These are phyloP conservation scores for Paralagenidium karlingii DNA, from an alignment of 352 stramenopile species.

Conservation along the genomic window DNA sequence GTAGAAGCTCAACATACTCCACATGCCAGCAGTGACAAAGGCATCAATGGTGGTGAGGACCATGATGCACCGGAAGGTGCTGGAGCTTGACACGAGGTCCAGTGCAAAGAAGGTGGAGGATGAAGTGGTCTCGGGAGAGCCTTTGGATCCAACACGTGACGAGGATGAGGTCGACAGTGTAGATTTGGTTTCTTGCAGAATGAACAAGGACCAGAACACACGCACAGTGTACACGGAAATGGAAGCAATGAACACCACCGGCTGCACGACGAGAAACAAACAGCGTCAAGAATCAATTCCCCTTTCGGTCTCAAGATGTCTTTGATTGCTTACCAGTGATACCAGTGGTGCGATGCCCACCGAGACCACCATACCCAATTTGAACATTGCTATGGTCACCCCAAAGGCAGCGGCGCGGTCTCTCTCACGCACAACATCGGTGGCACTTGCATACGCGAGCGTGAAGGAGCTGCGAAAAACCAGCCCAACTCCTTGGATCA, in stretches of 20 bases:
- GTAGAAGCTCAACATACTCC: slow-evolving; percentile 58
- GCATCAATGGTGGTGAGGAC: slow-evolving; percentile 48
- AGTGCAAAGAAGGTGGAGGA: slow-evolving; percentile 50
- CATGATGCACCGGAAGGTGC: slow-evolving; percentile 44
- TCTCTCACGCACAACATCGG: slow-evolving; percentile 36
- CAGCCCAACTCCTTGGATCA: background rate
- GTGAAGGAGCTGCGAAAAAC: slow-evolving; percentile 21
- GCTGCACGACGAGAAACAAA: slow-evolving; percentile 7
- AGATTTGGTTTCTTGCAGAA: slow-evolving; percentile 38
- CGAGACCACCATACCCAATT: slow-evolving; percentile 36
- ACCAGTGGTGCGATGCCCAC: slow-evolving; percentile 43
- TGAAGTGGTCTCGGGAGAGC: slow-evolving; percentile 44
- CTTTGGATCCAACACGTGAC: slow-evolving; percentile 61
- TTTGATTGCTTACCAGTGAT: slow-evolving; percentile 30
- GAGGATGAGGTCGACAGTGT: slow-evolving; percentile 36
- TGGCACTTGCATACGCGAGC: slow-evolving; percentile 36
- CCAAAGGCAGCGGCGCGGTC: slow-evolving; percentile 44
- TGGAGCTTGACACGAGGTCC: no score
- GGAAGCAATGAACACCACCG: slow-evolving; percentile 30
- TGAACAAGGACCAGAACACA: slow-evolving; percentile 33
- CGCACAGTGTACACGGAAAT: slow-evolving; percentile 31
- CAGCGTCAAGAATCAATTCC: background rate
- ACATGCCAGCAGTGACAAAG: slow-evolving; percentile 43
- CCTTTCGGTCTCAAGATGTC: no score
- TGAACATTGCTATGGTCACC: slow-evolving; percentile 32